Evolutionary conservation across 164 flowering plant species (phyloP).

Genomic region (Aristolochia fimbriata): DNA sequence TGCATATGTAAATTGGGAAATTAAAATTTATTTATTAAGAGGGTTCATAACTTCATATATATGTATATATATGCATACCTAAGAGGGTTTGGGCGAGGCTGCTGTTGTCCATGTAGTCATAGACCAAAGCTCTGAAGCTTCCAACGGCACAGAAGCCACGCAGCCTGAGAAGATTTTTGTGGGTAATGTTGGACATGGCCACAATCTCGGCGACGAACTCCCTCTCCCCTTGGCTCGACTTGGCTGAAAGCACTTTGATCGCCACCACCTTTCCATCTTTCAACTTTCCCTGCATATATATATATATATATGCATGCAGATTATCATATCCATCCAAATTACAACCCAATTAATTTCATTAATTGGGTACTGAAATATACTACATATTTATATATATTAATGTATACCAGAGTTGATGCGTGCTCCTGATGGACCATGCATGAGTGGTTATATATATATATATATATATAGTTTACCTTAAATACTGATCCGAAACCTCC

Average conservation of each 20-base stretch:
- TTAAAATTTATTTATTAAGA: no score
- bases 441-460: no score
- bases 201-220: slow-evolving; percentile 81
- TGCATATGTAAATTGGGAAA: no score
- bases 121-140: slow-evolving; percentile 66
- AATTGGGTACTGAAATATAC: no score
- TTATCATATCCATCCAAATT: no score
- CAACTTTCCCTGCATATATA: slow-evolving; percentile 53
- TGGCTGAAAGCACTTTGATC: slow-evolving; percentile 76
- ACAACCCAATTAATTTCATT: no score
- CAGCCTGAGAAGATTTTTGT: slow-evolving; percentile 69
- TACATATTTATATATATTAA: no score
- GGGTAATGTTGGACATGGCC: slow-evolving; percentile 57
- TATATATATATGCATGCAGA: no score
- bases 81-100: slow-evolving; percentile 72
- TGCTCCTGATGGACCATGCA: no score
- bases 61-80: no score
- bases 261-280: slow-evolving; percentile 62
- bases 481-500: slow-evolving; percentile 38
- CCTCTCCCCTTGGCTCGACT: slow-evolving; percentile 65
- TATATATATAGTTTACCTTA: slow-evolving; percentile 27
- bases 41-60: no score
- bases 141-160: slow-evolving; percentile 80
- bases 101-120: slow-evolving; percentile 72
- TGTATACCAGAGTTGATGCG: neutral